Evolutionary conservation across 169 alveolate species (phyloP).

Genomic region (Plasmodium gonderi): DNA sequence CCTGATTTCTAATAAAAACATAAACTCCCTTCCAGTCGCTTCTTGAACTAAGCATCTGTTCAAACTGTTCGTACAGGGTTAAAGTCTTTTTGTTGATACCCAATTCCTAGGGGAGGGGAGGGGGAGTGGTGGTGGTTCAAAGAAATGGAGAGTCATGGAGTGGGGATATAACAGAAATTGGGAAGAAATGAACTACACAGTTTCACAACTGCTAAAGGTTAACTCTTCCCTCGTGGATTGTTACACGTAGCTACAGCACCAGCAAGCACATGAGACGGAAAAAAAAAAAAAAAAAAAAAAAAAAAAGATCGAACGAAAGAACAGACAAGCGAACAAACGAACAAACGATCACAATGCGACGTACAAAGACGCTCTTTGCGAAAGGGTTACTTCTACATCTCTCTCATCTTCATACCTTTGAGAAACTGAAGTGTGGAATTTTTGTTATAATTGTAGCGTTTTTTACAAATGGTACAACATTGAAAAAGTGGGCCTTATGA

Average conservation of each 20-base stretch:
- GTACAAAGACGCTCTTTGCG: too few species aligned
- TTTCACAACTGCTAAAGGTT: too few species aligned
- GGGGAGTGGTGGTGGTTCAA: neutral
- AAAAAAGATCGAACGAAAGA: neutral
- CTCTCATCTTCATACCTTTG: conserved; percentile 18
- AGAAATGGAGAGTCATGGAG: neutral
- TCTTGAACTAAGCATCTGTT: conserved; percentile 63
- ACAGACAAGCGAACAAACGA: neutral
- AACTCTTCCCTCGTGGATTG: too few species aligned
- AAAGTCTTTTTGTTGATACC: conserved; percentile 51
- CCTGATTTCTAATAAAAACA: conserved; percentile 34
- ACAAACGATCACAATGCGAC: too few species aligned
- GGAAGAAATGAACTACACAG: too few species aligned
- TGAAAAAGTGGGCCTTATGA: conserved; percentile 74
- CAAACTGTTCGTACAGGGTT: conserved; percentile 63
- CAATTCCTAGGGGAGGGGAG: conserved; percentile 23
- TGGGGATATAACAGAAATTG: too few species aligned
- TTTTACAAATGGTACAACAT: conserved; percentile 63
- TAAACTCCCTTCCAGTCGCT: conserved; percentile 68
- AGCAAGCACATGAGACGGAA: neutral
- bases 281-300: neutral
- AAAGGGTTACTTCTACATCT: too few species aligned
- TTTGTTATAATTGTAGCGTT: conserved; percentile 60
- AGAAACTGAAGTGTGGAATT: conserved; percentile 61
- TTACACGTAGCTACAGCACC: neutral